Evolutionary conservation across 345 rosid genomes (phyloP).

Genomic region (Laguncularia racemosa): DNA sequence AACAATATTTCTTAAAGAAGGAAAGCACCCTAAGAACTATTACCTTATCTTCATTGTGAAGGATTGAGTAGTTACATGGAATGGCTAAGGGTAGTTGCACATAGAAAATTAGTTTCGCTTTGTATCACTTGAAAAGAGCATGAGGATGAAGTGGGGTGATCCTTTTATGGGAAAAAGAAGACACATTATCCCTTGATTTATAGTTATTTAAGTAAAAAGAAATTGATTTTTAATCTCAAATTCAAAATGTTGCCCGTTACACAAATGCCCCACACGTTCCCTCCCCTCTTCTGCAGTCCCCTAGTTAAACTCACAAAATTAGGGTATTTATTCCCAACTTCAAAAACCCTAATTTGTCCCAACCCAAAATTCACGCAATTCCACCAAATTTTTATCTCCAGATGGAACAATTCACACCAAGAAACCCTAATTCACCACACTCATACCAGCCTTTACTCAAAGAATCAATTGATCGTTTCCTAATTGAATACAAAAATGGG

Average conservation of each 20-base stretch:
- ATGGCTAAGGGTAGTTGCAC: no score
- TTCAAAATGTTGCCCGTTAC: constrained; percentile 29
- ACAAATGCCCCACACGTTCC: constrained; percentile 28
- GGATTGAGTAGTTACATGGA: no score
- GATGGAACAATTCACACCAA: constrained; percentile 24
- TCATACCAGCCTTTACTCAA: constrained; percentile 31
- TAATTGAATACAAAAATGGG: constrained; percentile 36
- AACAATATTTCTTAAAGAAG: no score
- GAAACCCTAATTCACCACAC: constrained; percentile 5
- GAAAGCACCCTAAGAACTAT: no score
- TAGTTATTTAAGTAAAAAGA: background rate
- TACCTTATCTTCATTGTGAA: no score
- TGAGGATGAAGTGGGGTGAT: no score
- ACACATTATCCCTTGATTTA: background rate
- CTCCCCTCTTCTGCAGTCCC: constrained; percentile 16
- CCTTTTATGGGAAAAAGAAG: no score
- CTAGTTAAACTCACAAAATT: constrained; percentile 2
- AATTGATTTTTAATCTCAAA: constrained; percentile 4
- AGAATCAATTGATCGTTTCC: constrained; percentile 57
- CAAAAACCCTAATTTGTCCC: background rate
- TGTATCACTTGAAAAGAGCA: no score
- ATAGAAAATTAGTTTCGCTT: no score
- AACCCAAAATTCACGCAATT: constrained; percentile 6
- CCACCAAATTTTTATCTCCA: background rate
- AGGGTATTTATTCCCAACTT: constrained; percentile 15